These are phyloP conservation scores for Exophiala sideris DNA, from an alignment of 2,329 filamentous ascomycete species.

Conservation along the genomic window DNA sequence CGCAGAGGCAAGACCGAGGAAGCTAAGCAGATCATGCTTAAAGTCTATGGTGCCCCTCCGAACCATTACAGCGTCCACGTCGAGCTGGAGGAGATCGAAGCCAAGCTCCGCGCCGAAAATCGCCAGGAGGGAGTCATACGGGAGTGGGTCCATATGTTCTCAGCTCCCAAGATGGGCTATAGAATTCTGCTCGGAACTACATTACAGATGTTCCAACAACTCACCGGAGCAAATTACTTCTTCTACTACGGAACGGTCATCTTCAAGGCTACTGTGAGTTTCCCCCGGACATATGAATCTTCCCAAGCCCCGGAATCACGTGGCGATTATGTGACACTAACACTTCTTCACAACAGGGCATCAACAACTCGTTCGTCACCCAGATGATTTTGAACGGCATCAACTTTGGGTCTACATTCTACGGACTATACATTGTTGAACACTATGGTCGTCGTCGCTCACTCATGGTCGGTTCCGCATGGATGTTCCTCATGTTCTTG, in stretches of 20 bases:
- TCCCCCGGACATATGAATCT: too few species aligned
- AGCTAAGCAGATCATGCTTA: conserved; percentile 51
- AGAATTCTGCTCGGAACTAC: conserved; percentile 44
- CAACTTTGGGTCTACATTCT: conserved; percentile 78
- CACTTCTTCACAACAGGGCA: conserved; percentile 43
- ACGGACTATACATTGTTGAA: conserved; percentile 86
- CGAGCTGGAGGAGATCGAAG: conserved; percentile 58
- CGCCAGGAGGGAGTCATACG: conserved; percentile 44
- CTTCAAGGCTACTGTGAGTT: conserved; percentile 55
- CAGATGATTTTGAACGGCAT: conserved; percentile 81
- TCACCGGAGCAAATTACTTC: too few species aligned
- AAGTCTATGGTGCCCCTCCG: conserved; percentile 54
- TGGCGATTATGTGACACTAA: conserved; percentile 33
- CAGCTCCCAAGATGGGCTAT: conserved; percentile 48
- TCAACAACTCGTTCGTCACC: conserved; percentile 75
- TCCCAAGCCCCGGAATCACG: neutral
- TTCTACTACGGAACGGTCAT: conserved; percentile 57
- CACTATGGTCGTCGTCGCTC: conserved; percentile 74
- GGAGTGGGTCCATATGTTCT: conserved; percentile 45
- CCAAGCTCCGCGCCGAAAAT: conserved; percentile 52
- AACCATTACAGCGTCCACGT: conserved; percentile 55
- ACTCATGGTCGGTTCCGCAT: conserved; percentile 71
- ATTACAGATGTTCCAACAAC: too few species aligned
- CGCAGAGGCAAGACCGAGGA: conserved; percentile 52
- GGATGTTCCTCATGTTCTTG: conserved; percentile 76